Evolutionary conservation across 2,329 filamentous ascomycete species (phyloP).

Genomic region (Aaosphaeria pasadenensis): DNA sequence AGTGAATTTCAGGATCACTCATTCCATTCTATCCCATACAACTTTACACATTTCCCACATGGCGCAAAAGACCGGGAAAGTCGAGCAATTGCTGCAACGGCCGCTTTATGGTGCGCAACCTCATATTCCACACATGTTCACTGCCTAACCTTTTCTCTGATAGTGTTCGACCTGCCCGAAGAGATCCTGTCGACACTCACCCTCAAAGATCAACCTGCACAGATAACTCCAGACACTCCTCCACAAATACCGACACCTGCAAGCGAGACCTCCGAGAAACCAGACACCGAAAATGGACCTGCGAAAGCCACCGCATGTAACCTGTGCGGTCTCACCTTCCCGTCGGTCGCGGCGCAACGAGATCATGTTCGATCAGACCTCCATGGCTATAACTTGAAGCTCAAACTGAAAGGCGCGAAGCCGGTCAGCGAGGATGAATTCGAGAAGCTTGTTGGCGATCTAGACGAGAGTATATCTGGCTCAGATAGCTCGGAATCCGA

Average conservation of each 20-base stretch:
- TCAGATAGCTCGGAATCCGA: constrained; percentile 73
- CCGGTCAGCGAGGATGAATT: constrained; percentile 80
- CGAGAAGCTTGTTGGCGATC: constrained; percentile 75
- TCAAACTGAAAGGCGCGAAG: constrained; percentile 72
- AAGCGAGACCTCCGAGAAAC: constrained; percentile 31
- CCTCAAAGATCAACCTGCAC: constrained; percentile 45
- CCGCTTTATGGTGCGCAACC: constrained; percentile 35
- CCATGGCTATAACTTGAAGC: constrained; percentile 92
- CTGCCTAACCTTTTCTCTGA: constrained; percentile 7
- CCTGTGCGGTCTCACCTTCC: constrained; percentile 72
- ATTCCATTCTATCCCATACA: no score
- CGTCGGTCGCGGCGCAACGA: constrained; percentile 74
- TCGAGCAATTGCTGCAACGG: constrained; percentile 31
- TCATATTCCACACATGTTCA: no score
- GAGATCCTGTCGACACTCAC: constrained; percentile 69
- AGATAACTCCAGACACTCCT: constrained; percentile 12
- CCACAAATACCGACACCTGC: constrained; percentile 5
- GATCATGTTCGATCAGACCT: constrained; percentile 85
- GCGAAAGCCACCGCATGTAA: constrained; percentile 71
- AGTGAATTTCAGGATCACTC: no score
- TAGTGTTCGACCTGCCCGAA: constrained; percentile 79
- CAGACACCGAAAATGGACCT: constrained; percentile 40
- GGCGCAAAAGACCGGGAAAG: constrained; percentile 25
- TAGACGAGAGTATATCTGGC: constrained; percentile 91
- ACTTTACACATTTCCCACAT: no score